Base-by-base conservation (phyloP, 208 protist genomes). In the Angomonas desouzai region DNA sequence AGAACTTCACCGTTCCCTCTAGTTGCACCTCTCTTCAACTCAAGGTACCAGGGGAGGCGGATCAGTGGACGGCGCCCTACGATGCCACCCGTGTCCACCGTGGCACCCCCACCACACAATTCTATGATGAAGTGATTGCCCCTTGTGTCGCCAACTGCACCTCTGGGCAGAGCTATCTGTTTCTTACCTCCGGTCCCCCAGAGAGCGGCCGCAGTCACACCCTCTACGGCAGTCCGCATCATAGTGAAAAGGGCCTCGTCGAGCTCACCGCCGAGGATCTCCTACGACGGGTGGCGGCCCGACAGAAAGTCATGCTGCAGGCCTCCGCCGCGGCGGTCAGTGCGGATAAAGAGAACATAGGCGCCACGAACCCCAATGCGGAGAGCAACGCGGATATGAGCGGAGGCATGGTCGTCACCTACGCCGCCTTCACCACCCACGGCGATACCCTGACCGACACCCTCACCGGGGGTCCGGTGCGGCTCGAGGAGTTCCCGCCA, bases 201-300 rank as follows among this genome's bases (percentile, higher is more conserved):
- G 82, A 92, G 48, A 94, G 88, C 57, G 88, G 88, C 6, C 88
- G 88, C 22, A 92, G 85, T 55, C 85, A 92, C 62, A 94, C 88
- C 3, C 66, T 94, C 53, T 94, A 94, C 77, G 88, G 85, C 55
- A 91, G 81, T 55, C 85, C 88, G 25, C 81, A 91, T 62, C 82
- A 87, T 64, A 83, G 77, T 51, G 85, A 91, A 61, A 64, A 76
- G n/a, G 88, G 88, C 25, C 62, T 94, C 10, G 74, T 94, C 22
- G 85, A 94, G 75, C 75, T 94, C 29, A 72, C 85, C 2, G 88
- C 88, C 28, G 72, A 69, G 32, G 85, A 92, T 27, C 63, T 89
- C n/a, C 61, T 94, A 2, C 62, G 75, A 34, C 79, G 83, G 36
- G 80, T 85, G 70, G 38, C 56, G 9, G 59, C 66, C 2, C 67